Conservation (phyloP, 768 basidiomycete species). For the Cantharellus cinnabarinus region DNA sequence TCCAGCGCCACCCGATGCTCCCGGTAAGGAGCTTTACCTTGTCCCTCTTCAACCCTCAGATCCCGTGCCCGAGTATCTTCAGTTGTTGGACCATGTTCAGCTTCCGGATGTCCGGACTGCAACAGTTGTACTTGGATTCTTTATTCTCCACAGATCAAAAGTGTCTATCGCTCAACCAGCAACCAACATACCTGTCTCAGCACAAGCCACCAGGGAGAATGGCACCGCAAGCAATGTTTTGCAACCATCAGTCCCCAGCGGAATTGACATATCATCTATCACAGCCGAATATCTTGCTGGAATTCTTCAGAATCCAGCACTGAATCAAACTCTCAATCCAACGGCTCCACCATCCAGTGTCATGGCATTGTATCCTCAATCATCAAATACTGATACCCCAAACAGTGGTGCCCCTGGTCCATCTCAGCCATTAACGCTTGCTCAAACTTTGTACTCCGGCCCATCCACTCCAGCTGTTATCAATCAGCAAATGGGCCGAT, state of each 20-base stretch:
- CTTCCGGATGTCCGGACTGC: constrained; percentile 41
- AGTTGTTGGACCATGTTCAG: constrained; percentile 55
- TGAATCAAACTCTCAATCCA: no score
- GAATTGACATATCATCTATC: background rate
- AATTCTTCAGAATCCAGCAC: background rate
- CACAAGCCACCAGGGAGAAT: background rate
- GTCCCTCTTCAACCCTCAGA: constrained; percentile 49
- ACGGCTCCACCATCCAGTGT: no score
- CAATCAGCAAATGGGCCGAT: no score
- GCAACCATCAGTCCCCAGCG: constrained; percentile 23
- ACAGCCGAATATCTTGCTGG: constrained; percentile 1
- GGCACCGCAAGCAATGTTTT: background rate
- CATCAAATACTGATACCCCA: no score
- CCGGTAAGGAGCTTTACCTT: constrained; percentile 74
- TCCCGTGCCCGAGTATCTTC: constrained; percentile 66
- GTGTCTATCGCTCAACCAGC: background rate
- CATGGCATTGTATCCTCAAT: no score
- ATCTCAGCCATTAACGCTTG: no score
- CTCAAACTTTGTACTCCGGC: no score
- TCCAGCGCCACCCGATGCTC: constrained; percentile 47
- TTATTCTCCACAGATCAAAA: constrained; percentile 69
- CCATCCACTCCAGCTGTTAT: no score
- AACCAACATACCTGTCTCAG: background rate
- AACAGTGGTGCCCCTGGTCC: no score
- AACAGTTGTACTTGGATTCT: constrained; percentile 60